Percentiles rank a stretch among this genome's conserved stretches.
phyloP scores from a whole-genome alignment of 2,329 filamentous ascomycete genomes.

The Passalora sequoiae region DNA sequence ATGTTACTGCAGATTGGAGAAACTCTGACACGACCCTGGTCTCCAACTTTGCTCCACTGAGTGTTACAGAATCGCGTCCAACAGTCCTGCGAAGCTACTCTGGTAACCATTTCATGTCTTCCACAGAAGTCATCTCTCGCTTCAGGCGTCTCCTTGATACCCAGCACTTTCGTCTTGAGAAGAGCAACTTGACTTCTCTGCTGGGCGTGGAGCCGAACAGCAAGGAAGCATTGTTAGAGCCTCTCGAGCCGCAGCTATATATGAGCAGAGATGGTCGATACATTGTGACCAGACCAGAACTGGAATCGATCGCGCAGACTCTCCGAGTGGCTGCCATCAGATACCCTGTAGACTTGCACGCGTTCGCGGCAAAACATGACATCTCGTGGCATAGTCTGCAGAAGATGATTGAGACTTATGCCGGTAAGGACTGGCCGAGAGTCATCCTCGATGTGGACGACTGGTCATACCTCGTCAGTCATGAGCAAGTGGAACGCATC shows the following conservation, averaged over 20 bases:
- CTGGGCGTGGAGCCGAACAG: conserved; percentile 16
- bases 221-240: conserved; percentile 14
- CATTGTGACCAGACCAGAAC: conserved; percentile 16
- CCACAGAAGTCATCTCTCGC: neutral
- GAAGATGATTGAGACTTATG: conserved; percentile 17
- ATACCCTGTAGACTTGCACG: conserved; percentile 16
- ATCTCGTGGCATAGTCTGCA: conserved; percentile 16
- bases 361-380: conserved; percentile 18
- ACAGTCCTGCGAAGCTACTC: conserved; percentile 1
- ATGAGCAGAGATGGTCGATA: conserved; percentile 15
- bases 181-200: conserved; percentile 9
- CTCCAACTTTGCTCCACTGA: conserved; percentile 2
- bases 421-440: conserved; percentile 19
- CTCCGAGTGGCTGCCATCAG: conserved; percentile 13
- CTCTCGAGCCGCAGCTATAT: conserved; percentile 15
- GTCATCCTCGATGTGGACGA: conserved; percentile 20
- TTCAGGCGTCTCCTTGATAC: conserved; percentile 2
- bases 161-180: conserved; percentile 5
- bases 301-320: conserved; percentile 16
- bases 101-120: conserved; percentile 1
- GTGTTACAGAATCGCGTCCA: neutral
- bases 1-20: neutral
- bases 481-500: conserved; percentile 12
- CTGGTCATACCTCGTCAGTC: conserved; percentile 18
- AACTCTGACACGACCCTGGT: neutral